phyloP scores from a whole-genome alignment of 805 yeast genomes.

The Sporopachydermia lactativora region DNA sequence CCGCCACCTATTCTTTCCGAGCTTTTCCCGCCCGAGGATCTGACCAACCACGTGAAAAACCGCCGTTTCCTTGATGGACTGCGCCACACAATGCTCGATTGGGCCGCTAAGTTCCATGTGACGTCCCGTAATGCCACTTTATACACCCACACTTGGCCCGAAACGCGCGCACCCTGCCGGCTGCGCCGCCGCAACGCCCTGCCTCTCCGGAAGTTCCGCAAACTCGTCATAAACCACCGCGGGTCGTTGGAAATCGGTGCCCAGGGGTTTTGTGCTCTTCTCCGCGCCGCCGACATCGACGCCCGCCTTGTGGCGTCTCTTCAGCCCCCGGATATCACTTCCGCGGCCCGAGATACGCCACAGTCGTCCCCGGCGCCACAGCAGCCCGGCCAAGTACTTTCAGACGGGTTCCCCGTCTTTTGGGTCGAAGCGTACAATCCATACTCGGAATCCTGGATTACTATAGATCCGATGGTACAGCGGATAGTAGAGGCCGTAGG shows the following conservation, averaged over 20 bases:
- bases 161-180: conserved; percentile 11
- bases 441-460: conserved; percentile 58
- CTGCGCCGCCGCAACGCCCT: conserved; percentile 15
- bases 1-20: conserved; percentile 33
- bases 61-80: conserved; percentile 66
- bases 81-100: conserved; percentile 47
- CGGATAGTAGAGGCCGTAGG: conserved; percentile 48
- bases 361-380: neutral
- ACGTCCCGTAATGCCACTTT: conserved; percentile 10
- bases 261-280: conserved; percentile 71
- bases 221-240: conserved; percentile 27
- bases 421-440: conserved; percentile 95
- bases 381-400: conserved; percentile 13
- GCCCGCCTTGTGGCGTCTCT: conserved; percentile 70
- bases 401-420: conserved; percentile 48
- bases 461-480: conserved; percentile 68
- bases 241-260: conserved; percentile 76
- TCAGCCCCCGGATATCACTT: conserved; percentile 81
- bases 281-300: conserved; percentile 56
- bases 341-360: conserved; percentile 6
- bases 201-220: conserved; percentile 28
- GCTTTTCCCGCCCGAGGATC: conserved; percentile 31
- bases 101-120: conserved; percentile 24
- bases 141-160: conserved; percentile 23
- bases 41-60: conserved; percentile 35